Evolutionary conservation across 2,329 filamentous ascomycete species (phyloP).

Genomic region (Diaporthe citriasiana): DNA sequence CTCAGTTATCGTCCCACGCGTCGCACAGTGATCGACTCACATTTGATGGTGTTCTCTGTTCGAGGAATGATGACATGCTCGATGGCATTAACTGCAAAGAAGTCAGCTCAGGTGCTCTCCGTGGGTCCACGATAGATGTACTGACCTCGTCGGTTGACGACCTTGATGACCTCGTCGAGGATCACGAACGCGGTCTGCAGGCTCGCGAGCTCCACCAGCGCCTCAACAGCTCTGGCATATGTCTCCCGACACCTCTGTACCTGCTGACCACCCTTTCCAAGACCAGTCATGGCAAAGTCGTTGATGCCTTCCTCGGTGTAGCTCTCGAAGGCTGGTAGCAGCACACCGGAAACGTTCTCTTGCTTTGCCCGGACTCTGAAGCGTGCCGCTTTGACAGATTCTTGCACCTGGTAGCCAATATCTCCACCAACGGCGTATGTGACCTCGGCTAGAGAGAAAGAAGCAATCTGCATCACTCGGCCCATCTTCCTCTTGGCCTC

Average conservation of each 20-base stretch:
- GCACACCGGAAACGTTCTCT: slow-evolving; percentile 97
- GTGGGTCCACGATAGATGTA: slow-evolving; percentile 22
- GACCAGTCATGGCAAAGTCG: slow-evolving; percentile 94
- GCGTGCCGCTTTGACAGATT: slow-evolving; percentile 91
- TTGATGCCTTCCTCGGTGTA: slow-evolving; percentile 90
- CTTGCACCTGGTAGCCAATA: slow-evolving; percentile 97
- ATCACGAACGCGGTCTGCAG: slow-evolving; percentile 99
- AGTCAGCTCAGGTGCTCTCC: slow-evolving; percentile 51
- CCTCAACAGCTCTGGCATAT: slow-evolving; percentile 95
- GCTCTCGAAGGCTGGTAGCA: slow-evolving; percentile 94
- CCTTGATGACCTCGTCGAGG: slow-evolving; percentile 98
- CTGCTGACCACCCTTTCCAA: slow-evolving; percentile 97
- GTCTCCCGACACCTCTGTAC: slow-evolving; percentile 96
- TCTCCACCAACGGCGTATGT: slow-evolving; percentile 97
- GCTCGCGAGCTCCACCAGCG: slow-evolving; percentile 93
- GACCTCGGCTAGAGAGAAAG: slow-evolving; percentile 97
- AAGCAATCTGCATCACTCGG: slow-evolving; percentile 98
- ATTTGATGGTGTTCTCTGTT: slow-evolving; percentile 99
- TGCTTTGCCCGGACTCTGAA: slow-evolving; percentile 96
- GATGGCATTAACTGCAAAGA: slow-evolving; percentile 85
- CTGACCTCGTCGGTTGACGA: slow-evolving; percentile 93
- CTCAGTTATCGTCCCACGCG: slow-evolving; percentile 1
- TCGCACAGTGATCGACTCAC: slow-evolving; percentile 57
- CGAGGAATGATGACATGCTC: slow-evolving; percentile 97
- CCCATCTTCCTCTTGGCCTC: slow-evolving; percentile 99